Evolutionary conservation across 345 rosid species (phyloP).

Genomic region (Gossypium sturtianum): DNA sequence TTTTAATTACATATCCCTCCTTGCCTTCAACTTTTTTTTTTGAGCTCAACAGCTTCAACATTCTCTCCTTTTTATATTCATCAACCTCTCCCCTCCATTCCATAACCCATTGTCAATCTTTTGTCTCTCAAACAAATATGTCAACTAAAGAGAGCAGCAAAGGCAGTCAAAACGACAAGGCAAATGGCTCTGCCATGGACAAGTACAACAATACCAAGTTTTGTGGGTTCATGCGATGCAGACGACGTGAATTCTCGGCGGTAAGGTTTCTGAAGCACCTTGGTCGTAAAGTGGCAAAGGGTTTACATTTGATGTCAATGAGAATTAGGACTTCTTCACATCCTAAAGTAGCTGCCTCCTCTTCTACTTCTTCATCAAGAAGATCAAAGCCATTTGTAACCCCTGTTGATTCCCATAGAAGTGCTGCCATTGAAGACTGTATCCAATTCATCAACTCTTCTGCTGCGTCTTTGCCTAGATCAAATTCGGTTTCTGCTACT

Average conservation of each 20-base stretch:
- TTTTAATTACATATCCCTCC: too few relatives aligned
- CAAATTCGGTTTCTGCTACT: constrained; percentile 31
- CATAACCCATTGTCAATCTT: background rate
- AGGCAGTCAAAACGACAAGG: constrained; percentile 10
- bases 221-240: constrained; percentile 48
- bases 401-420: constrained; percentile 46
- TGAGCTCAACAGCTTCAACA: background rate
- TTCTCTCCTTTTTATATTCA: constrained; percentile 8
- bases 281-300: constrained; percentile 36
- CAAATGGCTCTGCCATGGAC: constrained; percentile 12
- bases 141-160: constrained; percentile 26
- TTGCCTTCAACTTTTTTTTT: too few relatives aligned
- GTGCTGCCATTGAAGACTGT: constrained; percentile 73
- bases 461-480: constrained; percentile 37
- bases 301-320: constrained; percentile 32
- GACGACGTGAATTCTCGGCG: constrained; percentile 37
- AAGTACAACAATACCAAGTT: constrained; percentile 1
- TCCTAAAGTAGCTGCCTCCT: constrained; percentile 15
- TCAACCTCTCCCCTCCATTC: background rate
- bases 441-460: constrained; percentile 76
- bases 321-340: constrained; percentile 30
- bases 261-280: constrained; percentile 41
- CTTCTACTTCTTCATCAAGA: constrained; percentile 42
- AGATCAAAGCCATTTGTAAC: constrained; percentile 34
- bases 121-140: constrained; percentile 17